These are phyloP conservation scores for Plasmodium coatneyi DNA, from an alignment of 169 alveolate species.

Conservation along the genomic window DNA sequence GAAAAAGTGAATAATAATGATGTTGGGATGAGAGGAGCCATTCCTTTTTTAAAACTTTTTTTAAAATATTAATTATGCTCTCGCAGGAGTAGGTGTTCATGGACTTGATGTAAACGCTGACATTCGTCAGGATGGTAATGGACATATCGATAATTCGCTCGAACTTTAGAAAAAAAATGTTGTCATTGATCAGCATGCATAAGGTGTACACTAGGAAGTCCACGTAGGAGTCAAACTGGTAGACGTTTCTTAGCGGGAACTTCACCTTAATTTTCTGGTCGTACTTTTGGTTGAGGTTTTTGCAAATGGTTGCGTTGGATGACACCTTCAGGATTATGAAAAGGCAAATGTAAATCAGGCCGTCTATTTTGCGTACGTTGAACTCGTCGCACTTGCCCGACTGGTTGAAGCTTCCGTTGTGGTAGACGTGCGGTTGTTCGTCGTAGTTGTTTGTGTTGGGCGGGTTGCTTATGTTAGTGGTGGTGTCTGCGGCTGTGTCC, in stretches of 20 bases:
- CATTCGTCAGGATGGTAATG: slow-evolving; percentile 62
- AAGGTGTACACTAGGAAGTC: slow-evolving; percentile 53
- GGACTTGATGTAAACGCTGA: slow-evolving; percentile 68
- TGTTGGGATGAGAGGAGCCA: slow-evolving; percentile 68
- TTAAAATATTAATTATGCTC: slow-evolving; percentile 54
- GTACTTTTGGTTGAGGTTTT: slow-evolving; percentile 57
- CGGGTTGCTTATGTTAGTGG: neutral
- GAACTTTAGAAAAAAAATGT: slow-evolving; percentile 56
- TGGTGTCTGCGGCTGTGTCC: neutral
- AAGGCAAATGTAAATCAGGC: slow-evolving; percentile 58
- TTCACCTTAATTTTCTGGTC: slow-evolving; percentile 54
- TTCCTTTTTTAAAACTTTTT: slow-evolving; percentile 71
- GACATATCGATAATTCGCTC: slow-evolving; percentile 73
- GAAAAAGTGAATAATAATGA: slow-evolving; percentile 61
- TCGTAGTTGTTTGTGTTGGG: neutral
- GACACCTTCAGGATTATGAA: slow-evolving; percentile 63
- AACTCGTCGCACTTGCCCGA: slow-evolving; percentile 45
- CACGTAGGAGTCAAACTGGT: slow-evolving; percentile 50
- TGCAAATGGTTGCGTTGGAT: slow-evolving; percentile 43
- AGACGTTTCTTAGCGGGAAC: slow-evolving; percentile 17
- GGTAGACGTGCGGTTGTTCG: slow-evolving; percentile 5
- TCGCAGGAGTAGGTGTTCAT: slow-evolving; percentile 66
- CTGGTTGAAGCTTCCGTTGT: slow-evolving; percentile 32
- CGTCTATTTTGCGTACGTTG: slow-evolving; percentile 66
- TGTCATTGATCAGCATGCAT: slow-evolving; percentile 40